A percentile compares a stretch with the other conserved stretches of the same genome.
Conservation (phyloP, 73 alveolate species). For the Uronychia setigera region DNA sequence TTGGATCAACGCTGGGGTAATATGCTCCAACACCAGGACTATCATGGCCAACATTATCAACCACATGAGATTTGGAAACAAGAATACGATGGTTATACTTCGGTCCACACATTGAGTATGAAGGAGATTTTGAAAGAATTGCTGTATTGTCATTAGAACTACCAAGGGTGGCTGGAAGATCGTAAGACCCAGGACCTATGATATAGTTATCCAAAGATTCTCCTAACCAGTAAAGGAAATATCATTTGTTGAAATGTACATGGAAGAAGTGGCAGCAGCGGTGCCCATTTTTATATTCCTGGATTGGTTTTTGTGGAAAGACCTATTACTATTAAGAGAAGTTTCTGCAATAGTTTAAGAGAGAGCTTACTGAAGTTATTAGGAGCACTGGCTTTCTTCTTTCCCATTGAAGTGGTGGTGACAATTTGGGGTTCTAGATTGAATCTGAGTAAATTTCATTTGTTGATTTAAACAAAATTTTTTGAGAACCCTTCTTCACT, state of each 20-base stretch:
- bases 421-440: background rate
- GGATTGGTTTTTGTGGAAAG: no score
- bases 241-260: background rate
- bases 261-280: background rate
- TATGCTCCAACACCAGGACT: slow-evolving; percentile 19
- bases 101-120: background rate
- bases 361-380: background rate
- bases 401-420: background rate
- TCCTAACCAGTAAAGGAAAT: background rate
- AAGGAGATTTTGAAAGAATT: background rate
- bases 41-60: background rate
- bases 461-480: background rate
- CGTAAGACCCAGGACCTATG: slow-evolving; percentile 15
- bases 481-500: background rate
- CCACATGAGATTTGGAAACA: background rate
- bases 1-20: background rate
- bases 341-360: no score
- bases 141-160: background rate
- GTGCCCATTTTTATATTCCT: no score
- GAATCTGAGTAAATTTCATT: background rate
- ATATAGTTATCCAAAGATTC: background rate
- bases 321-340: background rate
- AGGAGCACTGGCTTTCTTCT: background rate
- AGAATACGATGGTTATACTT: background rate
- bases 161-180: slow-evolving; percentile 1